Percentiles rank a stretch among this genome's conserved stretches.
Conservation (phyloP, 1,284 basidiomycete genomes). For the Malassezia psittaci region DNA sequence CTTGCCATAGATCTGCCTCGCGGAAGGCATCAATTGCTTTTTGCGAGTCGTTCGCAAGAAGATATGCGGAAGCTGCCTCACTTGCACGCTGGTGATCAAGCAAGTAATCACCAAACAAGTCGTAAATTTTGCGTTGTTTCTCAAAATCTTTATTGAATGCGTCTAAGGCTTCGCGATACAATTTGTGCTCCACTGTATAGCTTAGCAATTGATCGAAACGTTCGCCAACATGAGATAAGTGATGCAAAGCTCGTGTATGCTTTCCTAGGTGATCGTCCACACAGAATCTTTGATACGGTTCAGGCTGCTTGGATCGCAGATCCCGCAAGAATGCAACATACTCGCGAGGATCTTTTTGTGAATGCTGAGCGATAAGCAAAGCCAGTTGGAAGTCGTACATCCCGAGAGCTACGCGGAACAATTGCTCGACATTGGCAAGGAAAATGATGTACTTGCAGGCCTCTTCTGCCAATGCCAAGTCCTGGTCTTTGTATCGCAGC, state of each 20-base stretch:
- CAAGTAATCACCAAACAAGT: conserved; percentile 76
- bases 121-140: conserved; percentile 35
- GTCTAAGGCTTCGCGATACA: conserved; percentile 52
- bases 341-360: conserved; percentile 93
- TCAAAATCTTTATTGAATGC: conserved; percentile 16
- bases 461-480: conserved; percentile 70
- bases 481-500: conserved; percentile 65
- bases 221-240: conserved; percentile 60
- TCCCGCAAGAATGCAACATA: conserved; percentile 93
- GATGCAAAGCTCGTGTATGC: conserved; percentile 62
- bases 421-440: conserved; percentile 78
- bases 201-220: conserved; percentile 67
- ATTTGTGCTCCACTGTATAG: conserved; percentile 68
- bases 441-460: conserved; percentile 98
- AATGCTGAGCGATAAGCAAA: conserved; percentile 89
- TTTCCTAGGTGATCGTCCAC: conserved; percentile 88
- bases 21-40: conserved; percentile 35
- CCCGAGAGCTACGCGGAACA: conserved; percentile 88
- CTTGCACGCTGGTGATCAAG: conserved; percentile 71
- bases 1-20: conserved; percentile 30
- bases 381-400: conserved; percentile 98
- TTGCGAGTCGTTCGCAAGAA: conserved; percentile 21
- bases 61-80: conserved; percentile 58
- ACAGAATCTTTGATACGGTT: conserved; percentile 69
- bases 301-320: conserved; percentile 65